A percentile compares a stretch with the other conserved stretches of the same genome.
Conservation (phyloP, 208 protist genomes). For the Leishmania major region DNA sequence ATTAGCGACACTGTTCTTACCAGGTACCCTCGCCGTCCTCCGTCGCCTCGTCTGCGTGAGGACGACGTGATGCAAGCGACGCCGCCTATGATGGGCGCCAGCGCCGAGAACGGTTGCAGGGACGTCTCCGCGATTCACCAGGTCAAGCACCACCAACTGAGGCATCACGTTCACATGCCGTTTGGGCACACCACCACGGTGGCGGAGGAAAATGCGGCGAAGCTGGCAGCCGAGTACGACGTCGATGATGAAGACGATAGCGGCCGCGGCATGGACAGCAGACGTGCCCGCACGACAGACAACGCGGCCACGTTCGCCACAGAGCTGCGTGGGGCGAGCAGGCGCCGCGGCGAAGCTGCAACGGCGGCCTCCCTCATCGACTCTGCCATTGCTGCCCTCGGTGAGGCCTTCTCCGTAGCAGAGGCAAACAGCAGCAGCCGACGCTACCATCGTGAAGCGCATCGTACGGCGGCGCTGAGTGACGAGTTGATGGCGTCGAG, state of each 20-base stretch:
- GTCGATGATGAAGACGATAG: conserved; percentile 12
- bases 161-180: not conserved
- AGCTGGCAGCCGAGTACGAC: conserved; percentile 20
- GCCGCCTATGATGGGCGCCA: conserved; percentile 15
- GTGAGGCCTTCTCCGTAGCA: not conserved
- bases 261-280: not conserved
- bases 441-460: conserved; percentile 5
- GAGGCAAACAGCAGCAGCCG: not conserved
- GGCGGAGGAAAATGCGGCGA: conserved; percentile 2
- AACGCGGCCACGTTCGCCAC: conserved; percentile 12
- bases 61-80: conserved; percentile 45
- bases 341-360: not conserved
- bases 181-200: conserved; percentile 10
- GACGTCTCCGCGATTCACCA: not conserved
- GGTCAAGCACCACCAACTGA: not conserved
- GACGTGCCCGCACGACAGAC: not conserved
- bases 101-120: not conserved
- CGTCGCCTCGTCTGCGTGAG: conserved; percentile 31
- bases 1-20: not conserved
- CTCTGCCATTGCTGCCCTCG: conserved; percentile 32
- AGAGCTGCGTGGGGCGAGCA: conserved; percentile 13
- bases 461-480: conserved; percentile 1
- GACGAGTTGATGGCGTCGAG: not conserved
- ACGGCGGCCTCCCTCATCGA: conserved; percentile 15
- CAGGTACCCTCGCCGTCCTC: conserved; percentile 50